Evolutionary conservation across 2,329 filamentous ascomycete species (phyloP), one percentile per base, ranked within the genome.

Genomic region (Thielaviopsis ethacetica): DNA sequence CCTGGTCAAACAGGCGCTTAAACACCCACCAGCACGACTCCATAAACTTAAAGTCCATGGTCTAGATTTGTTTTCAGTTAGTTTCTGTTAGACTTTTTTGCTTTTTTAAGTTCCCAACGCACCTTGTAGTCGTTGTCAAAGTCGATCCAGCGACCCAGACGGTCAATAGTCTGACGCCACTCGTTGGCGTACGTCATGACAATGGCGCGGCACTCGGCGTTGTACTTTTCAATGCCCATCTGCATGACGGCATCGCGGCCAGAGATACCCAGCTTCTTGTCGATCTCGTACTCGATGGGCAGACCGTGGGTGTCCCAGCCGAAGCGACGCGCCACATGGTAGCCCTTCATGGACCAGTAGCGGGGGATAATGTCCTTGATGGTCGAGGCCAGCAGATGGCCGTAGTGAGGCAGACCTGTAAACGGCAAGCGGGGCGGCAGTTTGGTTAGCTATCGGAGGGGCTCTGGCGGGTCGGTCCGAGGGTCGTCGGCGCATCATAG

Each of bases 301-400:
- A 94, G 78, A 63, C 88, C 88, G 69, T 94, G 88, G 1, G 88
- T 81, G 59, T 94, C 89, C 88, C 88, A 94, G 58, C 89, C 89
- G 65, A 93, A 93, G 58, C 88, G 79, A 63, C 89, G 80, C 74
- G 88, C 86, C 54, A 94, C 88, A 75, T 91, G 85, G 68, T 84
- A 84, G 9, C 89, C 89, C 69, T 91, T 90, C 88, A 93, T 93
- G 58, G 88, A 88, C 86, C 88, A 94, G 71, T 94, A 95, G 64
- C 89, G 76, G 9, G 89, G 88, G 64, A 94, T 91, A 62, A 93
- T 91, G 69, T 94, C 89, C 72, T 95, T 94, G 73, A 94, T 93
- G 56, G 88, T 94, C 24, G 87, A 91, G 50, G 88, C 86, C 63
- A 91, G 78, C 53, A 91, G 73, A 71, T 91, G 87, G 65, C 75